A percentile compares a stretch with the other conserved stretches of the same genome.
phyloP scores from a whole-genome alignment of 2,329 filamentous ascomycete species.

The Cladorrhinum sp. region DNA sequence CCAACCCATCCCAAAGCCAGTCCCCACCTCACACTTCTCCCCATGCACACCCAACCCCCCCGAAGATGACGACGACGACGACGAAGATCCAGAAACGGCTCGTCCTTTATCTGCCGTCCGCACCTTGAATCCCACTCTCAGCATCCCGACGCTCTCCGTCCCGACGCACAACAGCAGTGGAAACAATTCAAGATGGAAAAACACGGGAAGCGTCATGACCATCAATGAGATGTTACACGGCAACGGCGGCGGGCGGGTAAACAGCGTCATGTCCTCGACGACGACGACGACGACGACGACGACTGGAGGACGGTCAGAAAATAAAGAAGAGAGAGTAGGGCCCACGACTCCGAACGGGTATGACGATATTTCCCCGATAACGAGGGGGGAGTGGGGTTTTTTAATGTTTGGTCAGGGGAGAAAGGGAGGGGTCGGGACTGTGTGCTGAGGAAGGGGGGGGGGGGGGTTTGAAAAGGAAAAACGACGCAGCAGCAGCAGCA shows the following conservation, averaged over 20 bases:
- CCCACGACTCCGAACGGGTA: slow-evolving; percentile 57
- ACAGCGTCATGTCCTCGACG: slow-evolving; percentile 13
- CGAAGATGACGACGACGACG: slow-evolving; percentile 13
- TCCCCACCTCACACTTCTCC: slow-evolving; percentile 45
- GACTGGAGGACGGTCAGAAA: too few species aligned
- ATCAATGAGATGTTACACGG: slow-evolving; percentile 26
- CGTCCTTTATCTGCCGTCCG: slow-evolving; percentile 24
- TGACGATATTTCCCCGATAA: slow-evolving; percentile 61
- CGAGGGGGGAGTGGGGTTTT: slow-evolving; percentile 61
- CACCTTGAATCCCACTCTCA: not conserved
- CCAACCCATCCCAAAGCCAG: not conserved
- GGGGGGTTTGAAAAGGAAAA: too few species aligned
- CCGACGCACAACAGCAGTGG: not conserved
- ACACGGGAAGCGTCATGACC: slow-evolving; percentile 7
- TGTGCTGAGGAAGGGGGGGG: slow-evolving; percentile 35
- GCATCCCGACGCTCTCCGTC: not conserved
- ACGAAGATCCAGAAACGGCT: slow-evolving; percentile 27
- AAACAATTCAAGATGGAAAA: not conserved
- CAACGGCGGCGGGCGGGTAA: slow-evolving; percentile 17
- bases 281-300: too few species aligned
- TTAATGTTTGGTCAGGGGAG: slow-evolving; percentile 50
- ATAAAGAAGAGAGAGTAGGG: slow-evolving; percentile 35
- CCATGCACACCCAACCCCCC: slow-evolving; percentile 51
- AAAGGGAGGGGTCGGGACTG: slow-evolving; percentile 52
- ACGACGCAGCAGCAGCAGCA: too few species aligned